These are phyloP conservation scores for Microbotryum saponariae DNA, from an alignment of 1,284 basidiomycete species.

Conservation along the genomic window DNA sequence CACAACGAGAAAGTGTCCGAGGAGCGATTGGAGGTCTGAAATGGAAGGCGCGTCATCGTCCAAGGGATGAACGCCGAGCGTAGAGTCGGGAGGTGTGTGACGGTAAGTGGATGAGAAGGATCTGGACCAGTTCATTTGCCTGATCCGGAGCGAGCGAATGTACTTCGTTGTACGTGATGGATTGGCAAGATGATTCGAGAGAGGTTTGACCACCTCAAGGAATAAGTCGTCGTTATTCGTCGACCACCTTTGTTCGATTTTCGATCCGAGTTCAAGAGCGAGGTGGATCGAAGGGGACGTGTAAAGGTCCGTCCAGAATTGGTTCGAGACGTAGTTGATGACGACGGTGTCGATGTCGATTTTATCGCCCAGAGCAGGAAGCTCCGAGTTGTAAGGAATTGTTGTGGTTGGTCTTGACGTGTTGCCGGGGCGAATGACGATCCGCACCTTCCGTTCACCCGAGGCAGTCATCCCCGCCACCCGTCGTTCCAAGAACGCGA, in stretches of 20 bases:
- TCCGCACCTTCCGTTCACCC: conserved; percentile 29
- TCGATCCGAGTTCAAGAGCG: conserved; percentile 42
- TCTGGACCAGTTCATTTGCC: conserved; percentile 3
- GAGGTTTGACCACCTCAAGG: conserved; percentile 42
- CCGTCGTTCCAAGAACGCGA: conserved; percentile 42
- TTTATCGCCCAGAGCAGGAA: too few species aligned
- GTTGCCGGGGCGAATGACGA: conserved; percentile 47
- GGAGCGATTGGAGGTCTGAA: conserved; percentile 33
- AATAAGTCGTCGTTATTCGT: conserved; percentile 43
- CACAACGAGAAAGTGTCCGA: conserved; percentile 40
- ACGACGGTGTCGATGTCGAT: conserved; percentile 36
- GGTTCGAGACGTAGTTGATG: conserved; percentile 51
- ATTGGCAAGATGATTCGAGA: not conserved
- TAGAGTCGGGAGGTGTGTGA: conserved; percentile 12
- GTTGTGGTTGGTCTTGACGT: conserved; percentile 33
- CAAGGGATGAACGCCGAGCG: conserved; percentile 19
- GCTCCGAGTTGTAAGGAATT: conserved; percentile 23
- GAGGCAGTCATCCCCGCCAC: conserved; percentile 36
- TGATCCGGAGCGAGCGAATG: conserved; percentile 20
- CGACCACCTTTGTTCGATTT: conserved; percentile 38
- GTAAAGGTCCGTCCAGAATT: conserved; percentile 52
- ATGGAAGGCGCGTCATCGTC: not conserved
- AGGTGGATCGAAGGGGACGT: conserved; percentile 47
- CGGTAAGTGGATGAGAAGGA: conserved; percentile 11
- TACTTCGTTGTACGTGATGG: conserved; percentile 21